A percentile compares a stretch with the other conserved stretches of the same genome.
phyloP scores from a whole-genome alignment of 2,329 filamentous ascomycete species.

The Ophiostoma ips region DNA sequence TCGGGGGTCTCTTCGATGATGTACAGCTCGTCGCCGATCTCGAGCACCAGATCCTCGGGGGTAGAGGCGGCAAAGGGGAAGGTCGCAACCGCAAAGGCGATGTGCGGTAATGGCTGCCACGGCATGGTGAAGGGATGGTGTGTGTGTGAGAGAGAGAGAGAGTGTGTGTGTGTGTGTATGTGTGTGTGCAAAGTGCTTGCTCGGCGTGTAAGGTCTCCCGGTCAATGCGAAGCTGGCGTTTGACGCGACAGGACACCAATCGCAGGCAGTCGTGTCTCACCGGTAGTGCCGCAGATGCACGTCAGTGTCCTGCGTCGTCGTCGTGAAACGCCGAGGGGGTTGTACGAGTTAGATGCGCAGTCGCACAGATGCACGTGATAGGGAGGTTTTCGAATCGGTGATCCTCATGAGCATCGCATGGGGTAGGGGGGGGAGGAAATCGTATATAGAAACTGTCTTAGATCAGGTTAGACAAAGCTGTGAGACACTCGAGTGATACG shows the following conservation, averaged over 20 bases:
- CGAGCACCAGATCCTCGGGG: slow-evolving; percentile 83
- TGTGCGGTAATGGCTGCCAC: slow-evolving; percentile 92
- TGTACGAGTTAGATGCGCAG: neutral
- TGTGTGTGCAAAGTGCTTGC: too few relatives aligned
- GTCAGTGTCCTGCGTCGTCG: neutral
- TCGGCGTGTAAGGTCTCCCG: too few relatives aligned
- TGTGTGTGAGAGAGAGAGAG: too few relatives aligned
- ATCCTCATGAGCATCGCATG: slow-evolving; percentile 5
- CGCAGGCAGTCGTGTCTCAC: too few relatives aligned
- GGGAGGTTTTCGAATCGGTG: slow-evolving; percentile 3
- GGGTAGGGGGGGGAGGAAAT: too few relatives aligned
- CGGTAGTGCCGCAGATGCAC: too few relatives aligned
- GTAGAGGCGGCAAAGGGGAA: slow-evolving; percentile 83
- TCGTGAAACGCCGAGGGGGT: neutral
- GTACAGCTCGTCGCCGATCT: slow-evolving; percentile 96
- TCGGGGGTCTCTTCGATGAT: slow-evolving; percentile 94
- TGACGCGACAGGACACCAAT: too few relatives aligned
- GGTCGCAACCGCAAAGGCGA: slow-evolving; percentile 94
- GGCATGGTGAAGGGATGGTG: slow-evolving; percentile 64
- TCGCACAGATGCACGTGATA: slow-evolving; percentile 3
- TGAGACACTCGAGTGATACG: neutral
- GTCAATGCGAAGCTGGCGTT: neutral
- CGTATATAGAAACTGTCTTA: slow-evolving; percentile 2
- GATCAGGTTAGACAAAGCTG: slow-evolving; percentile 7
- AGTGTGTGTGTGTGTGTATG: too few relatives aligned